Conservation (phyloP, 345 rosid genomes). For the Leavenworthia alabamica region DNA sequence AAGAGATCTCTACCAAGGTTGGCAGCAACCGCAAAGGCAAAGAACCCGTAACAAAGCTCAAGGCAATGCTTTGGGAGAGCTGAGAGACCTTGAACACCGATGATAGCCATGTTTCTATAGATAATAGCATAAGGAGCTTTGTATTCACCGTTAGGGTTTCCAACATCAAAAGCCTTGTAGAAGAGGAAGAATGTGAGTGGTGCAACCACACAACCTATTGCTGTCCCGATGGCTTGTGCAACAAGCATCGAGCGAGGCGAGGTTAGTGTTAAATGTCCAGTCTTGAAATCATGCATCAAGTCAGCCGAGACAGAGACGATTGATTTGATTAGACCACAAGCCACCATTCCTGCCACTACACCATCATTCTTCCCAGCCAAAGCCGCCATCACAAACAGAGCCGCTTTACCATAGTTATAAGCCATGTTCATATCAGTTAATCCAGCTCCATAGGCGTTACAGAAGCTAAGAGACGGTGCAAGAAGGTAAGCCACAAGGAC, state of each 20-base stretch:
- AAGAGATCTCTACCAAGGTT: constrained; percentile 55
- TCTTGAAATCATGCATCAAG: constrained; percentile 93
- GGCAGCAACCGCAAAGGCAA: constrained; percentile 61
- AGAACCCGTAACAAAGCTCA: constrained; percentile 83
- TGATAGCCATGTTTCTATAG: constrained; percentile 88
- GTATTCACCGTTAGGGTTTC: constrained; percentile 84
- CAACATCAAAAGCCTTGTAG: constrained; percentile 86
- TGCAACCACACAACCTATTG: constrained; percentile 80
- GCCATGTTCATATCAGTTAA: constrained; percentile 98
- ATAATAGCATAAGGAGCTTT: constrained; percentile 91
- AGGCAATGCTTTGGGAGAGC: constrained; percentile 82
- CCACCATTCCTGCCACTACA: constrained; percentile 81
- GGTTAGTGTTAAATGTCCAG: constrained; percentile 82
- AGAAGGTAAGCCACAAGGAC: constrained; percentile 77
- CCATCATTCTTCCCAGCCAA: constrained; percentile 56
- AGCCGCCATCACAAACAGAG: constrained; percentile 78
- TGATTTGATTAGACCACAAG: constrained; percentile 84
- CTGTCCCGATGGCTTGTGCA: constrained; percentile 80
- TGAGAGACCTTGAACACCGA: constrained; percentile 89
- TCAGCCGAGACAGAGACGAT: constrained; percentile 81
- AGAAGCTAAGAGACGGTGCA: constrained; percentile 86
- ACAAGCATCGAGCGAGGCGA: constrained; percentile 87
- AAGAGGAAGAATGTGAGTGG: constrained; percentile 79
- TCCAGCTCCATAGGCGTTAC: constrained; percentile 96
- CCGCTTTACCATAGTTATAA: constrained; percentile 86